Conservation (phyloP, 805 yeast genomes). For the Barnettozyma populi region DNA sequence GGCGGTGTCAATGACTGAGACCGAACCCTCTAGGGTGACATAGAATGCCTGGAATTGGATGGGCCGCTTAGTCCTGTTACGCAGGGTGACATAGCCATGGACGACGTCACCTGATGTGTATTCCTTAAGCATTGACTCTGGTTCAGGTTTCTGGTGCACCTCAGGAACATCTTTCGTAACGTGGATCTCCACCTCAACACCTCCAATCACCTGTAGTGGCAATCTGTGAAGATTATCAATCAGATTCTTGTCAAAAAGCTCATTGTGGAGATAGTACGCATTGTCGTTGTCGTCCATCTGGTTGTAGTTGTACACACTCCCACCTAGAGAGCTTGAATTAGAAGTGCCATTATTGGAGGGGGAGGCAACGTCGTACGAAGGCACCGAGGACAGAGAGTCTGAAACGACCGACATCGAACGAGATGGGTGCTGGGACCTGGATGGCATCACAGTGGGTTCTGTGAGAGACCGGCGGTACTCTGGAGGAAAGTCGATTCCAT, state of each 20-base stretch:
- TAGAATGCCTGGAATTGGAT: slow-evolving; percentile 59
- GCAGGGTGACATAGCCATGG: slow-evolving; percentile 50
- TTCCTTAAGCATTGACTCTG: slow-evolving; percentile 40
- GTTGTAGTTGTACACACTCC: not conserved
- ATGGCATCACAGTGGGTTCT: not conserved
- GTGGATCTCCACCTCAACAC: slow-evolving; percentile 42
- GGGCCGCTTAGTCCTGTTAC: slow-evolving; percentile 40
- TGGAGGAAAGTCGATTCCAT: slow-evolving; percentile 30
- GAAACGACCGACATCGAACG: not conserved
- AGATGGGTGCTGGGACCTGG: not conserved
- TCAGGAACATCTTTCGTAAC: slow-evolving; percentile 47
- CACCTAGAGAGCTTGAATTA: not conserved
- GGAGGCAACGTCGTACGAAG: not conserved
- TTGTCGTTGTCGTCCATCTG: not conserved
- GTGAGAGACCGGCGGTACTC: slow-evolving; percentile 20
- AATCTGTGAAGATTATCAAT: slow-evolving; percentile 47
- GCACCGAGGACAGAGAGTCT: not conserved
- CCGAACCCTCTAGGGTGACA: slow-evolving; percentile 42
- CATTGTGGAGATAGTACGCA: not conserved
- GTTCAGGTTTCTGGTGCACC: slow-evolving; percentile 29
- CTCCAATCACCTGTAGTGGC: slow-evolving; percentile 29
- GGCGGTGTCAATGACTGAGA: slow-evolving; percentile 27
- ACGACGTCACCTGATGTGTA: slow-evolving; percentile 65
- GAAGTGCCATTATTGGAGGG: not conserved
- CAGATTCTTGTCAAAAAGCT: slow-evolving; percentile 31